Evolutionary conservation across 2,329 filamentous ascomycete species (phyloP), one percentile per base, ranked within the genome.

Genomic region (Nemania sp.): DNA sequence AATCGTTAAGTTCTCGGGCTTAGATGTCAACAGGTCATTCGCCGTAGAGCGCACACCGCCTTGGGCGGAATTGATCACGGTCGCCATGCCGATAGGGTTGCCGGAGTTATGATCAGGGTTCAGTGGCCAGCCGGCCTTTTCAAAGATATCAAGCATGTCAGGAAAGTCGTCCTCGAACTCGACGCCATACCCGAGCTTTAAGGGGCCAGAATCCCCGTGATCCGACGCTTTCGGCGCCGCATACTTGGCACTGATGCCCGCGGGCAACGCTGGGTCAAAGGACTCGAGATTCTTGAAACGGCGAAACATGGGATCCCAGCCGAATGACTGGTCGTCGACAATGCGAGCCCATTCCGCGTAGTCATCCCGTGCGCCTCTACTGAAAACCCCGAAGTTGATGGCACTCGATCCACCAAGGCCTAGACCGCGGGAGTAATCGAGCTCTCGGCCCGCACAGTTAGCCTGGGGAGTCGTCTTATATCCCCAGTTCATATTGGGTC

Each of bases 261-360:
- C 77, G 15, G 62, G 62, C 26, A 64, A 45, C 24, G 54, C 8
- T 5, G 54, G 76, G 64, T 88, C 81, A 70, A 87, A 89, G 0
- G 78, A 83, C 74, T 90, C 88, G 20, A 91, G 80, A 18, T 75
- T 77, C 68, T 86, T 85, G 72, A 85, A 87, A 0, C 85, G 80
- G 2, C 77, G 67, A 64, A 86, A 81, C 29, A 87, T 85, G 51
- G 81, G 79, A 1, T 84, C 77, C 89, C 88, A 92, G 2, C 73
- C 70, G 76, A 85, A 92, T 0, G 78, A 74, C 4, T 88, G 82
- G 70, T 92, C 89, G 0, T 78, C 87, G 0, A 87, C 84, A 1
- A 85, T 68, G 0, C 81, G 78, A 0, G 87, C 87, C 88, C 89
- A 90, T 61, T 87, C 82, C 29, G 91, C 83, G 67, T 88, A 91